Evolutionary conservation across 371 early-diverging fungal species (phyloP).

Genomic region (Saksenaea oblongispora): DNA sequence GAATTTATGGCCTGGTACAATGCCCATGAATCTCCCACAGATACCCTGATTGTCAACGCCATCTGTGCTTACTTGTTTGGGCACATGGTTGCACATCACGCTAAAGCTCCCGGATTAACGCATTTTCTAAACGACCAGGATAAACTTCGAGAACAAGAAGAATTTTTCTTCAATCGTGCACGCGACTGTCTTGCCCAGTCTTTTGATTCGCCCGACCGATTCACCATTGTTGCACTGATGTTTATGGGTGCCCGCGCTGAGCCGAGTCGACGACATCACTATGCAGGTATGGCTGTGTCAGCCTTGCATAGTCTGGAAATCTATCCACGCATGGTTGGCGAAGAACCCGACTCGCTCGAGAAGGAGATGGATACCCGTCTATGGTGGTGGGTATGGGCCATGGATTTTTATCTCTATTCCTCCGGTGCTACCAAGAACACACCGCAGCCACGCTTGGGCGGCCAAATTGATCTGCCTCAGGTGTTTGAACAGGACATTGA

Average conservation of each 20-base stretch:
- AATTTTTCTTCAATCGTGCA: slow-evolving; percentile 46
- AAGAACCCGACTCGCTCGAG: slow-evolving; percentile 37
- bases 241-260: slow-evolving; percentile 34
- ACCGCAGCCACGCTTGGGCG: slow-evolving; percentile 29
- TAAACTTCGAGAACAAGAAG: slow-evolving; percentile 46
- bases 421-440: slow-evolving; percentile 38
- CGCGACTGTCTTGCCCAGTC: slow-evolving; percentile 41
- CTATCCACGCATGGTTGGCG: slow-evolving; percentile 44
- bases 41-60: slow-evolving; percentile 50
- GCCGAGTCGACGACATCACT: slow-evolving; percentile 34
- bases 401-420: slow-evolving; percentile 45
- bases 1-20: slow-evolving; percentile 48
- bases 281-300: slow-evolving; percentile 50
- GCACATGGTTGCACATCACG: slow-evolving; percentile 43
- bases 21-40: slow-evolving; percentile 27
- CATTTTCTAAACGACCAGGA: slow-evolving; percentile 35
- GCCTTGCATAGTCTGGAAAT: slow-evolving; percentile 43
- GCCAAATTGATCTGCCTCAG: slow-evolving; percentile 33
- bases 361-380: slow-evolving; percentile 52
- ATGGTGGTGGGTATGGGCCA: slow-evolving; percentile 54
- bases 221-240: slow-evolving; percentile 31
- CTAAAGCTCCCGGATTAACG: slow-evolving; percentile 13
- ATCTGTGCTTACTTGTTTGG: slow-evolving; percentile 34
- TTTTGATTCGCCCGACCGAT: slow-evolving; percentile 47
- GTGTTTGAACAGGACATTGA: slow-evolving; percentile 51